Base-by-base conservation (phyloP, 75 land plant genomes). In the Azolla pinnata region DNA sequence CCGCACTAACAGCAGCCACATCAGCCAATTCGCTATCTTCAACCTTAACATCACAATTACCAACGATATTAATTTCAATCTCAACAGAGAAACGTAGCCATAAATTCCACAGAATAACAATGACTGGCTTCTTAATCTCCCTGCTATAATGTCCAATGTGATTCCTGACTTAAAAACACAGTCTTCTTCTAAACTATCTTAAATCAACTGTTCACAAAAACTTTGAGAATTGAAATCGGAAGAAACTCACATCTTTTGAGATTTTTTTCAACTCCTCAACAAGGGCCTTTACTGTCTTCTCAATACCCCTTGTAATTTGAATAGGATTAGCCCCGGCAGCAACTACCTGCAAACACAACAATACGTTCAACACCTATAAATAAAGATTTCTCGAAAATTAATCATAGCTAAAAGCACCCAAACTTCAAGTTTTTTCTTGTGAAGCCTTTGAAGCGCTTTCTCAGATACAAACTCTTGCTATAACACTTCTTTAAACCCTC, bases 1-100 rank as follows among this genome's bases (percentile, higher is more conserved):
- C 97, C 20, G 97, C 97, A 78, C 93, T 87, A 44, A 90, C 83
- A 9, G 93, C 79, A 42, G 97, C 97, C 55, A 90, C 97, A 73
- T 81, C 75, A 31, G 75, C 85, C 35, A 90, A 61, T 62, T 90
- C 93, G 53, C 81, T 71, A 35, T 90, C 97, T 54, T 84, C 88
- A 65, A 87, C 79, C 97, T 90, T 77, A 24, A 71, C 33, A n/a
- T 33, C 42, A 38, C 42, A 7, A 7, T 7, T 38, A 7, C 7
- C 42, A n/a, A n/a, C n/a, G n/a, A n/a, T n/a, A n/a, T n/a, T n/a
- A n/a, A n/a, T n/a, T n/a, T n/a, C n/a, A n/a, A n/a, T n/a, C n/a
- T n/a, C n/a, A n/a, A n/a, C n/a, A n/a, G n/a, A n/a, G n/a, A n/a
- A n/a, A n/a, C n/a, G n/a, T n/a, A n/a, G n/a, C n/a, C n/a, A n/a